Conservation (phyloP, 371 early-diverging fungal genomes). For the Syncephalis plumigaleata region DNA sequence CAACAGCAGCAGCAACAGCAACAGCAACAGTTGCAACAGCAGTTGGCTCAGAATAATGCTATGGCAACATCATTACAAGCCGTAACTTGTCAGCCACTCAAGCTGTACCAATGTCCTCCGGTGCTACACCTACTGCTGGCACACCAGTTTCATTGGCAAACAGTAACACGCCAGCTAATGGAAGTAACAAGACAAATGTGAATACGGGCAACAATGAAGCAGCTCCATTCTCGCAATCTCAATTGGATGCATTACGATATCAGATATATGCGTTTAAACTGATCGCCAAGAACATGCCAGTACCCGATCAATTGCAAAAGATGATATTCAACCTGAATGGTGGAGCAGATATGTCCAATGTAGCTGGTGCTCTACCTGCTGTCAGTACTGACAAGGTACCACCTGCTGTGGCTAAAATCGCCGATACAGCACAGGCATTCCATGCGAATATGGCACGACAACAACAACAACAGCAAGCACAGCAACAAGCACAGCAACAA, state of each 20-base stretch:
- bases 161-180: not conserved
- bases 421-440: conserved; percentile 4
- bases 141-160: not conserved
- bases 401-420: conserved; percentile 6
- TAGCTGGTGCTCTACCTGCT: conserved; percentile 13
- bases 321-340: conserved; percentile 38
- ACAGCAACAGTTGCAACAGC: conserved; percentile 10
- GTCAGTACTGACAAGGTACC: conserved; percentile 13
- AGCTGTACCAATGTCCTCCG: not conserved
- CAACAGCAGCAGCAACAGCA: conserved; percentile 12
- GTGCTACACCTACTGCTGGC: not conserved
- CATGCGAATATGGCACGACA: conserved; percentile 13
- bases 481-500: conserved; percentile 3
- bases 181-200: conserved; percentile 3
- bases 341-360: conserved; percentile 13
- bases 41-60: conserved; percentile 9
- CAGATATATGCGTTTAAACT: conserved; percentile 71
- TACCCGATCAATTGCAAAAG: conserved; percentile 53
- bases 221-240: conserved; percentile 29
- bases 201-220: not conserved
- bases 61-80: not conserved
- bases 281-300: conserved; percentile 57
- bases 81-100: not conserved
- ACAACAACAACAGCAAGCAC: conserved; percentile 10
- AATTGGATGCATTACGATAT: conserved; percentile 41